Evolutionary conservation across 164 flowering plant genomes (phyloP), one percentile per base, ranked within the genome.

Genomic region (Hamamelis virginiana): DNA sequence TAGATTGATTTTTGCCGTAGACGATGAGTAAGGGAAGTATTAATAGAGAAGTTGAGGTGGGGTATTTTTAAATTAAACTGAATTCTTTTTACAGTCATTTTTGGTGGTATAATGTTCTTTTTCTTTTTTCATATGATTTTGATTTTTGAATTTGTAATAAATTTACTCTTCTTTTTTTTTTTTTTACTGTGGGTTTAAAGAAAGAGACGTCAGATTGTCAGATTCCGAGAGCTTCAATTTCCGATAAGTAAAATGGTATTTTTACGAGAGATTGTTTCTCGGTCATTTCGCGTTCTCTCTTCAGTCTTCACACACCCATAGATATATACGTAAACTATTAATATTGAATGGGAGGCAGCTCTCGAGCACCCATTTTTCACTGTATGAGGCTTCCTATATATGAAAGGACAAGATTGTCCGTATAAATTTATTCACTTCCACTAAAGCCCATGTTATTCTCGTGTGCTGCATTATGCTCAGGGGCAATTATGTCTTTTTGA

Each of bases 181-280:
- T 8, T 23, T 19, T 26, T 70, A 16, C 8, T n/a, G 11, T 22
- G 6, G 8, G 15, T 8, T 58, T 58, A 38, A 51, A 72, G 43
- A 72, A 65, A 65, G 64, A 51, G 65, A 65, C 74, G 70, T 72
- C 70, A 67, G 57, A 16, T 33, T 65, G 73, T 72, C 76, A 72
- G 75, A 28, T 45, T 15, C 62, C 19, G 70, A 8, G 23, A 26
- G 62, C 43, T 72, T 60, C 75, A 69, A 72, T 53, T 72, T 59
- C 73, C 79, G 11, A 75, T 26, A 53, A 47, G 55, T 46, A 63
- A 69, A 67, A 15, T 51, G 59, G 43, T 22, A 23, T 51, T 59
- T 64, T 58, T 19, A 59, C 53, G 61, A 69, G 72, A 68, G 46
- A 59, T 43, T 62, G 19, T 43, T n/a, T 19, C 16, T 38, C 21